A percentile compares a stretch with the other conserved stretches of the same genome.
These are phyloP conservation scores for Entophlyctis helioformis DNA, from an alignment of 192 early-diverging fungal genomes.

Conservation along the genomic window DNA sequence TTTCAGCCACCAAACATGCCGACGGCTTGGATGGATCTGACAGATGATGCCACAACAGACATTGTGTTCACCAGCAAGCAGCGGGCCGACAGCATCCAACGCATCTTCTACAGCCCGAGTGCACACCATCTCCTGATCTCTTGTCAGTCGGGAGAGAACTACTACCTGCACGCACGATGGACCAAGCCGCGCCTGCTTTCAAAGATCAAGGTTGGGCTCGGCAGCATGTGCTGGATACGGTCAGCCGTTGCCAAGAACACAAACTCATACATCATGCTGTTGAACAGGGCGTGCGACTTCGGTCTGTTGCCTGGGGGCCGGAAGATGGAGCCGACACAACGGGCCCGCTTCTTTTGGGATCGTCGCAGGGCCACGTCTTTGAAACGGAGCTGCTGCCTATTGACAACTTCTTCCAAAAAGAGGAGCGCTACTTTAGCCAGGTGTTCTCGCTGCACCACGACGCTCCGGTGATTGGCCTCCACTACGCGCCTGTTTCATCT, in stretches of 20 bases:
- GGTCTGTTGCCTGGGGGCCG: slow-evolving; percentile 57
- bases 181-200: slow-evolving; percentile 65
- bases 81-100: slow-evolving; percentile 48
- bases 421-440: slow-evolving; percentile 65
- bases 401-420: slow-evolving; percentile 72
- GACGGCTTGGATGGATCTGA: not conserved
- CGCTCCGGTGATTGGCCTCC: slow-evolving; percentile 65
- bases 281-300: not conserved
- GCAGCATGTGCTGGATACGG: not conserved
- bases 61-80: slow-evolving; percentile 55
- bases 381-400: slow-evolving; percentile 83
- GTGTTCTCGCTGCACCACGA: slow-evolving; percentile 11
- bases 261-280: not conserved
- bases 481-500: slow-evolving; percentile 69
- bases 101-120: slow-evolving; percentile 75
- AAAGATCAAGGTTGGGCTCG: slow-evolving; percentile 58
- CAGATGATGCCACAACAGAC: too few relatives aligned
- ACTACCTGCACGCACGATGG: slow-evolving; percentile 80
- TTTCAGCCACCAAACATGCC: not conserved
- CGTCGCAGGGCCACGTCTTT: slow-evolving; percentile 73
- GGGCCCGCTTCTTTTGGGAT: slow-evolving; percentile 70
- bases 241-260: not conserved
- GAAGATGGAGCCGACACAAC: slow-evolving; percentile 46
- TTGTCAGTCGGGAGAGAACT: slow-evolving; percentile 82
- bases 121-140: slow-evolving; percentile 81